Conservation (phyloP, 345 rosid species). For the Corchorus olitorius region DNA sequence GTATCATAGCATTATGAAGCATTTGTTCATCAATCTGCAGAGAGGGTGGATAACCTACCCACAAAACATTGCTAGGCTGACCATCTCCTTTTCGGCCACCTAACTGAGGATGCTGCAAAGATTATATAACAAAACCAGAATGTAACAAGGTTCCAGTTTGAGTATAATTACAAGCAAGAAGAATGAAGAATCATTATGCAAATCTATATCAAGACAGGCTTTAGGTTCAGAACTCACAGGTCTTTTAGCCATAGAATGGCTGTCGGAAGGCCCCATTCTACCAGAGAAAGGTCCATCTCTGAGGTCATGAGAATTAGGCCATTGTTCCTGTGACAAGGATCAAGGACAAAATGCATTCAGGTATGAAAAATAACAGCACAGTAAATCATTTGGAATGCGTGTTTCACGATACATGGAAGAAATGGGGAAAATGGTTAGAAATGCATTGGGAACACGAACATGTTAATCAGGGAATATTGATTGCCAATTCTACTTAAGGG, state of each 20-base stretch:
- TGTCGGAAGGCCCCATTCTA: constrained; percentile 40
- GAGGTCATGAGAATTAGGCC: constrained; percentile 50
- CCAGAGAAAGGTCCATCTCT: constrained; percentile 52
- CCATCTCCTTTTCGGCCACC: constrained; percentile 58
- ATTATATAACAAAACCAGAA: constrained; percentile 17
- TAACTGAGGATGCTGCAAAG: constrained; percentile 50
- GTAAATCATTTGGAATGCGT: neutral
- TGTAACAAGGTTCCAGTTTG: neutral
- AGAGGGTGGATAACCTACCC: constrained; percentile 97
- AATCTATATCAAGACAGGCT: neutral
- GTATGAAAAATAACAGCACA: neutral
- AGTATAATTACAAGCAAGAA: neutral
- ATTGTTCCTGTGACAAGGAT: constrained; percentile 56
- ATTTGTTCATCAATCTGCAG: constrained; percentile 85
- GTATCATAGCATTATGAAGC: constrained; percentile 98
- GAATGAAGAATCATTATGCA: neutral
- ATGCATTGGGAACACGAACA: neutral
- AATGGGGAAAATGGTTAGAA: neutral
- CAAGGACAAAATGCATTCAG: neutral
- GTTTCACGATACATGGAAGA: constrained; percentile 11
- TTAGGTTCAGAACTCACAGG: constrained; percentile 46
- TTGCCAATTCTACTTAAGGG: neutral
- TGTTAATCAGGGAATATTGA: neutral
- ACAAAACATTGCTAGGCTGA: constrained; percentile 79
- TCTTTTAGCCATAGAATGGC: constrained; percentile 47